A percentile compares a stretch with the other conserved stretches of the same genome.
Evolutionary conservation across 805 yeast genomes (phyloP).

Genomic region (Blastobotrys americana): DNA sequence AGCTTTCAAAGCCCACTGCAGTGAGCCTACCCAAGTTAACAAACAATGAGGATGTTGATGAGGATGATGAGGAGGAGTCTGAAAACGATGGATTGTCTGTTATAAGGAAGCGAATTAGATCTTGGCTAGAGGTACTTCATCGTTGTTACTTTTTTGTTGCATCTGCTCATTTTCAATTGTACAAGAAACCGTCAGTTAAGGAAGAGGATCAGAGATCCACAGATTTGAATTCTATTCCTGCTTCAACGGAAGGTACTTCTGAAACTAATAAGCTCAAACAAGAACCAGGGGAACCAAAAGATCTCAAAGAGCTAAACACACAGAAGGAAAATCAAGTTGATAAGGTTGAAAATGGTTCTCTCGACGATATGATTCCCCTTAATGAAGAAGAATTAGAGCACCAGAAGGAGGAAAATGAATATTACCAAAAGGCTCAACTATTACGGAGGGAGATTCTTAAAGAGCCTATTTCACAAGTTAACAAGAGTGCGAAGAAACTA

Average conservation of each 20-base stretch:
- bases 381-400: slow-evolving; percentile 15
- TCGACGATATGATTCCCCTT: neutral
- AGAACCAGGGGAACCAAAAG: neutral
- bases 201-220: slow-evolving; percentile 14
- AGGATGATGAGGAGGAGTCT: slow-evolving; percentile 14
- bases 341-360: neutral
- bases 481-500: slow-evolving; percentile 9
- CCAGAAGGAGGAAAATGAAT: slow-evolving; percentile 43
- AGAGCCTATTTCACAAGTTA: slow-evolving; percentile 31
- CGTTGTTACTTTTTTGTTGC: slow-evolving; percentile 73
- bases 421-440: slow-evolving; percentile 54
- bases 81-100: slow-evolving; percentile 6
- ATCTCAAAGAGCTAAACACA: slow-evolving; percentile 1
- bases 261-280: neutral
- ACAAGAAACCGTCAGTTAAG: slow-evolving; percentile 22
- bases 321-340: neutral
- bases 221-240: neutral
- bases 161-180: slow-evolving; percentile 57
- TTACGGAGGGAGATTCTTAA: slow-evolving; percentile 47
- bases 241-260: neutral
- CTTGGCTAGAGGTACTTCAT: slow-evolving; percentile 59
- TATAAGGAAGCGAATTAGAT: slow-evolving; percentile 26
- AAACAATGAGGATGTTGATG: slow-evolving; percentile 17
- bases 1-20: slow-evolving; percentile 8
- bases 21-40: slow-evolving; percentile 9